A percentile compares a stretch with the other conserved stretches of the same genome.
phyloP scores from a whole-genome alignment of 2,329 filamentous ascomycete genomes.

The Tolypocladium pustulatum region DNA sequence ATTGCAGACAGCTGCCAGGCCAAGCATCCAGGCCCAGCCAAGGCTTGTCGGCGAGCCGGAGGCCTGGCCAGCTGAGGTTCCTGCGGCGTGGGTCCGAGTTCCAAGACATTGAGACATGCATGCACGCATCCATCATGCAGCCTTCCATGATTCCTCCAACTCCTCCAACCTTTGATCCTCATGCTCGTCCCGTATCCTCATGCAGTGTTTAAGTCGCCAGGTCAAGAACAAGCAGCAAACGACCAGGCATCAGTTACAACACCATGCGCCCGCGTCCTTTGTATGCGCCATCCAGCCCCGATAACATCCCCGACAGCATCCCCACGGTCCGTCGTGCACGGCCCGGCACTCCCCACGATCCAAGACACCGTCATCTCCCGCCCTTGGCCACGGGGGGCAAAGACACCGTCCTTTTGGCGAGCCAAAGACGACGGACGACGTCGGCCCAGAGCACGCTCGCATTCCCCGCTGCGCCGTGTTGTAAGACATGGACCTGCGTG shows the following conservation, averaged over 20 bases:
- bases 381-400: neutral
- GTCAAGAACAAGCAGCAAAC: no score
- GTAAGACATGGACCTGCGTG: neutral
- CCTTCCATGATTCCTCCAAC: neutral
- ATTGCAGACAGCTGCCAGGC: no score
- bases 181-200: no score
- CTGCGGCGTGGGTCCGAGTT: neutral
- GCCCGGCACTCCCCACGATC: neutral
- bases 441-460: neutral
- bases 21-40: no score
- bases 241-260: no score
- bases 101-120: neutral
- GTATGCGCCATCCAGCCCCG: no score
- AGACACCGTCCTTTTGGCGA: neutral
- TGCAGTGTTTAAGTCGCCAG: no score
- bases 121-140: neutral
- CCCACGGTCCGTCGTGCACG: no score
- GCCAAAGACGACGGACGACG: no score
- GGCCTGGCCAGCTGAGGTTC: neutral
- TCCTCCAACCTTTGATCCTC: no score
- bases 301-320: no score
- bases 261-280: no score
- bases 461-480: neutral
- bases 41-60: neutral
- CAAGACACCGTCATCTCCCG: neutral